Evolutionary conservation across 106 monocot genomes (phyloP).

Genomic region (Platanthera zijinensis): DNA sequence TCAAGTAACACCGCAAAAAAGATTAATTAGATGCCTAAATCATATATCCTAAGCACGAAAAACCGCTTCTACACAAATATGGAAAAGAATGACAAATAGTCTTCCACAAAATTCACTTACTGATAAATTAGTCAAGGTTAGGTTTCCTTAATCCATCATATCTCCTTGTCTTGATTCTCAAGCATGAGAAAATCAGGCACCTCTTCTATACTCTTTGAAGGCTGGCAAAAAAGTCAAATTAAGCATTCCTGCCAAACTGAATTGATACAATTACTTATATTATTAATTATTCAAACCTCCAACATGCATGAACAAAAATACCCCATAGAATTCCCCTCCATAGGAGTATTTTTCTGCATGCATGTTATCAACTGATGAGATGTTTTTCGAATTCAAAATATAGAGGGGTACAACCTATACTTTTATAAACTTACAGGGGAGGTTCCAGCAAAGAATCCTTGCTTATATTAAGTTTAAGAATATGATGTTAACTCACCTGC

Average conservation of each 20-base stretch:
- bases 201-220: constrained; percentile 41
- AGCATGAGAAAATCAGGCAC: constrained; percentile 29
- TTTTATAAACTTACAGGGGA: too few species aligned
- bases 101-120: not conserved
- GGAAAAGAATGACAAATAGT: not conserved
- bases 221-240: constrained; percentile 18
- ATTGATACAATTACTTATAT: not conserved
- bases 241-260: not conserved
- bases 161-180: not conserved
- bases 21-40: not conserved
- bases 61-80: not conserved
- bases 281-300: too few species aligned
- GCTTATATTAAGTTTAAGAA: not conserved
- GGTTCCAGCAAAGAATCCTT: too few species aligned
- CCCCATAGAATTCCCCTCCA: too few species aligned
- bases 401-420: too few species aligned
- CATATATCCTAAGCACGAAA: not conserved
- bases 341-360: too few species aligned
- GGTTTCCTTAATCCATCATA: not conserved
- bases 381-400: too few species aligned
- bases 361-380: too few species aligned
- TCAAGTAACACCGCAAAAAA: not conserved
- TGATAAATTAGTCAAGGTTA: not conserved
- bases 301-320: too few species aligned
- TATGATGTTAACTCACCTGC: constrained; percentile 38